Conservation (phyloP, 2,329 filamentous ascomycete species). For the Ilyonectria mors-panacis region DNA sequence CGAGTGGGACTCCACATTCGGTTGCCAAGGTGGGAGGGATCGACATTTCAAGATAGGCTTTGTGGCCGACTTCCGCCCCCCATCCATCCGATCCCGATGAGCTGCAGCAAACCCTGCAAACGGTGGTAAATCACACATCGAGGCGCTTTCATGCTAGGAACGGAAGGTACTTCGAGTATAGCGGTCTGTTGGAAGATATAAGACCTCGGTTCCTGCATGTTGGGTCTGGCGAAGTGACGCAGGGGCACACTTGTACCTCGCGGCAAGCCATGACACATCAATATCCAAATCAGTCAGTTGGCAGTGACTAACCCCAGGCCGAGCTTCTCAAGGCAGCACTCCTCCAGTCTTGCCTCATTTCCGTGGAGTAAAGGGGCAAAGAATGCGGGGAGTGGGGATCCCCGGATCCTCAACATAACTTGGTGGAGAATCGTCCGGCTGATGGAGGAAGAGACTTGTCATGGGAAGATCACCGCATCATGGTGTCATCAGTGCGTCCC, state of each 20-base stretch:
- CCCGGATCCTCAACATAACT: conserved; percentile 22
- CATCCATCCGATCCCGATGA: conserved; percentile 24
- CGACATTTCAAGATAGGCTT: conserved; percentile 31
- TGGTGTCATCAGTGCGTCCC: not conserved
- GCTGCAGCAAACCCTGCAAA: conserved; percentile 24
- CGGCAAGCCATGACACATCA: conserved; percentile 13
- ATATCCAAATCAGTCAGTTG: conserved; percentile 13
- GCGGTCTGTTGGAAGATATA: conserved; percentile 21
- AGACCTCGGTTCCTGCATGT: conserved; percentile 31
- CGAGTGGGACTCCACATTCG: conserved; percentile 21
- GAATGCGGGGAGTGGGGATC: conserved; percentile 28
- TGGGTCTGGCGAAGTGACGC: conserved; percentile 4
- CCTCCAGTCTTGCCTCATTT: conserved; percentile 13
- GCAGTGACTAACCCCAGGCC: conserved; percentile 15
- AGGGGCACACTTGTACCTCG: not conserved
- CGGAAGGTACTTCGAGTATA: conserved; percentile 20
- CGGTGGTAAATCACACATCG: conserved; percentile 19
- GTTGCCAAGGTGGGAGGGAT: conserved; percentile 30
- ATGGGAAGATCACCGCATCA: conserved; percentile 2
- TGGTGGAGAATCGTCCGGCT: conserved; percentile 19
- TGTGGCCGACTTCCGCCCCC: conserved; percentile 17
- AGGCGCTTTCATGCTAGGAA: conserved; percentile 19
- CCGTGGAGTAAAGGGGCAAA: conserved; percentile 23
- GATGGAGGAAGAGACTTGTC: conserved; percentile 5
- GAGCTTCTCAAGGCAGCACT: conserved; percentile 1